A percentile compares a stretch with the other conserved stretches of the same genome.
These are phyloP conservation scores for Pichia phayaonensis DNA, from an alignment of 805 yeast species.

Conservation along the genomic window DNA sequence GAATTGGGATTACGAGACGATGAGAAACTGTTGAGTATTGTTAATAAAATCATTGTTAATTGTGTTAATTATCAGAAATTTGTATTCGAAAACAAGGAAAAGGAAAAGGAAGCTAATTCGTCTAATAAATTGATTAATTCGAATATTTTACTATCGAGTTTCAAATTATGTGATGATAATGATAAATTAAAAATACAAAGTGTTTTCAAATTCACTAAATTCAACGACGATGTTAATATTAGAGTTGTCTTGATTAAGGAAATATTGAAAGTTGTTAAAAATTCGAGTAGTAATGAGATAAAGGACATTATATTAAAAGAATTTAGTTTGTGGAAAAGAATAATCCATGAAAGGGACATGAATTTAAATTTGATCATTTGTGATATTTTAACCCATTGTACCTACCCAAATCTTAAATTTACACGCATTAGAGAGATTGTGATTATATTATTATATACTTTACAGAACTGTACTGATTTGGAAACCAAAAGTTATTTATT, in stretches of 20 bases:
- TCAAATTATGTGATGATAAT: conserved; percentile 1
- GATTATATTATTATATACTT: background rate
- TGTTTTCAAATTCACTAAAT: background rate
- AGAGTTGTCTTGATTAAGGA: background rate
- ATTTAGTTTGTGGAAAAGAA: conserved; percentile 6
- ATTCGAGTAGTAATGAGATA: background rate
- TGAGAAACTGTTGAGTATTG: background rate
- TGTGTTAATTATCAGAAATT: background rate
- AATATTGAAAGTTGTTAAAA: background rate
- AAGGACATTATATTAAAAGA: background rate
- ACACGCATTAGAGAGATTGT: conserved; percentile 1
- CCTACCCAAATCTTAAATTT: background rate
- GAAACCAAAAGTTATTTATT: background rate
- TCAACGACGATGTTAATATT: background rate
- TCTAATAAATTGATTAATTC: conserved; percentile 1
- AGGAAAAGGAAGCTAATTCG: background rate
- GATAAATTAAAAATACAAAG: background rate
- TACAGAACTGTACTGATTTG: conserved; percentile 1
- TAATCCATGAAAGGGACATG: conserved; percentile 8
- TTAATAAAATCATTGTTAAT: background rate
- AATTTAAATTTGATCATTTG: background rate
- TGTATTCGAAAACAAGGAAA: background rate
- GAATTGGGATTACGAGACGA: background rate
- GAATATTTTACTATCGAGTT: background rate
- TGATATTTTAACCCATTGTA: background rate